Evolutionary conservation across 1,284 basidiomycete genomes (phyloP).

Genomic region (Mycena citricolor): DNA sequence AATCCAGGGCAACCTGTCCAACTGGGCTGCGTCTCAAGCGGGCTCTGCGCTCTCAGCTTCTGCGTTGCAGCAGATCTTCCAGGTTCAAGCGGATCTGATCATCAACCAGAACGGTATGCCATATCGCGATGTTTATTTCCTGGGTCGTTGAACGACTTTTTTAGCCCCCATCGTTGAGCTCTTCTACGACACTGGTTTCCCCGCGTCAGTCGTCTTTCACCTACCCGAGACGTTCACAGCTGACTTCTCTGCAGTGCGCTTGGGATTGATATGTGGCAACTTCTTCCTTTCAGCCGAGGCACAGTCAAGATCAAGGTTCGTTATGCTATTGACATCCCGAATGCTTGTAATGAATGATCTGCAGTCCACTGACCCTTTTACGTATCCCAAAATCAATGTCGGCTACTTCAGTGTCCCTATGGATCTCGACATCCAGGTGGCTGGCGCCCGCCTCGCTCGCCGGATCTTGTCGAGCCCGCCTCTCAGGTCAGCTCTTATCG

Average conservation of each 20-base stretch:
- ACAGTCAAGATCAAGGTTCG: constrained; percentile 46
- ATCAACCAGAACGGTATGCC: constrained; percentile 43
- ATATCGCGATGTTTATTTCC: constrained; percentile 8
- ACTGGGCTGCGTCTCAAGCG: constrained; percentile 45
- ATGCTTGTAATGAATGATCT: background rate
- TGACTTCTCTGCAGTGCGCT: constrained; percentile 32
- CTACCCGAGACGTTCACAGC: constrained; percentile 1
- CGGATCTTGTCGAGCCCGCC: constrained; percentile 44
- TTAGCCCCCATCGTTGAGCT: constrained; percentile 48
- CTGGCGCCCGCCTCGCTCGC: constrained; percentile 46
- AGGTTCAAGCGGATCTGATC: constrained; percentile 44
- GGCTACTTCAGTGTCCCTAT: constrained; percentile 50
- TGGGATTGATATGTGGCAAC: constrained; percentile 51
- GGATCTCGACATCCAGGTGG: constrained; percentile 51
- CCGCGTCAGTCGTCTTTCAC: constrained; percentile 32
- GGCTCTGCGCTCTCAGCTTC: constrained; percentile 35
- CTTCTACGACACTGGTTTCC: constrained; percentile 43
- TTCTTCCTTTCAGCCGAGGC: constrained; percentile 55
- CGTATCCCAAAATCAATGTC: constrained; percentile 43
- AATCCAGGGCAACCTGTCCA: constrained; percentile 33
- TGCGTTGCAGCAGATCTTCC: constrained; percentile 42
- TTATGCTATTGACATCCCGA: background rate
- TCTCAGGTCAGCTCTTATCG: constrained; percentile 37
- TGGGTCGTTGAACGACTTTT: constrained; percentile 1
- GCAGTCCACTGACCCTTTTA: constrained; percentile 46